Evolutionary conservation across 306 rosid genomes (phyloP), one percentile per base, ranked within the genome.

Genomic region (Pterocarpus santalinus): DNA sequence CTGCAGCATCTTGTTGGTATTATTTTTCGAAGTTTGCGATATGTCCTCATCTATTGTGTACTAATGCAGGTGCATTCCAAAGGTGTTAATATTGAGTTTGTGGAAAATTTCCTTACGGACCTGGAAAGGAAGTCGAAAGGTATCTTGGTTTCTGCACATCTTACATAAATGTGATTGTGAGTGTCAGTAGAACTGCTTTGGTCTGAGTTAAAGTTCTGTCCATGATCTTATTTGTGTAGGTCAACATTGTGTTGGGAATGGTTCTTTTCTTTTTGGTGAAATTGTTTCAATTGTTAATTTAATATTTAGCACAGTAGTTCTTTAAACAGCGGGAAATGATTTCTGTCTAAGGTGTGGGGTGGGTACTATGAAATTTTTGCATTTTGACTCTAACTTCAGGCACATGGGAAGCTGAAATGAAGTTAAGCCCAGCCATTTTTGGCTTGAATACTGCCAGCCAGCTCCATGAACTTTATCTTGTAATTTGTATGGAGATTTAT

Each of bases 31-130:
- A 16, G 9, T 55, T 55, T 55, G 9, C 8, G n/a, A 55, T 30
- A 55, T 55, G 17, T 55, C 61, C 61, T 16, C 32, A 15, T 55
- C 8, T 72, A 15, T 35, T 69, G 58, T n/a, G 17, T 67, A 58
- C 58, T 81, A 69, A 65, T 83, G 79, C 82, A 94, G 97, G 96
- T 94, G 67, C 98, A 94, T 72, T 92, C 98, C 64, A 94, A 88
- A 77, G 98, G 98, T 76, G 80, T 85, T 38, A 88, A 92, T 79
- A 58, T 73, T 38, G 88, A 86, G 81, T 83, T 92, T 47, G 97
- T 94, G 80, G 93, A 91, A 65, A 88, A 86, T 80, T 85, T 83
- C 66, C 88, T 92, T 76, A 67, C 77, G 79, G 92, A 90, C 84
- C 76, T 91, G 72, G 92, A 90, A 74, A 90, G 75, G 80, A 94